These are phyloP conservation scores for Asterionellopsis glacialis DNA, from an alignment of 108 stramenopile species.

Conservation along the genomic window DNA sequence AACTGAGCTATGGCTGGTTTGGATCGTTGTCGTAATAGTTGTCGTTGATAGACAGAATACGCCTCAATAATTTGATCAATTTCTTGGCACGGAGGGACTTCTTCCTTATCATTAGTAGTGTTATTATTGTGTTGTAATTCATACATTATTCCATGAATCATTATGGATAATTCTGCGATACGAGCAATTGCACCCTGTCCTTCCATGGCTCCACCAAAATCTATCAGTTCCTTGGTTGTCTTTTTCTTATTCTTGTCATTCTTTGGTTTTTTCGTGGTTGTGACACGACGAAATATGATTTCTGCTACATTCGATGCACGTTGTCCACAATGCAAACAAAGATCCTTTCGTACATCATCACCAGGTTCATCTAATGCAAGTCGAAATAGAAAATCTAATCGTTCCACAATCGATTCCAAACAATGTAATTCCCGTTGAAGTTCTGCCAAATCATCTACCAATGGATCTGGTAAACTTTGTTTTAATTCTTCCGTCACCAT, in stretches of 20 bases:
- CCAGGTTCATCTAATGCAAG: constrained; percentile 12
- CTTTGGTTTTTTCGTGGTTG: neutral
- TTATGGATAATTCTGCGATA: constrained; percentile 53
- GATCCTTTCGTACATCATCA: constrained; percentile 20
- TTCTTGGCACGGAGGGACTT: constrained; percentile 11
- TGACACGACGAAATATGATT: constrained; percentile 9
- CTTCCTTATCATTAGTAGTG: constrained; percentile 12
- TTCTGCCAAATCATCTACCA: neutral
- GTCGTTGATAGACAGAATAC: constrained; percentile 64
- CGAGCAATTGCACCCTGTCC: constrained; percentile 51
- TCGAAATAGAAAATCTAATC: constrained; percentile 4
- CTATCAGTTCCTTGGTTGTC: constrained; percentile 10
- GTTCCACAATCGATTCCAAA: constrained; percentile 6
- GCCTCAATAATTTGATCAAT: constrained; percentile 26
- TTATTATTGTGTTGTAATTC: constrained; percentile 16
- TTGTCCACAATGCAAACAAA: constrained; percentile 26
- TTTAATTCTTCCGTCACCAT: constrained; percentile 41
- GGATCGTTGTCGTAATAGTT: constrained; percentile 58
- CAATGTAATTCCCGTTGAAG: neutral
- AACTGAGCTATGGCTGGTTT: constrained; percentile 61
- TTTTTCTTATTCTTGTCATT: neutral
- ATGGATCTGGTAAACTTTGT: constrained; percentile 5
- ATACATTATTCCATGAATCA: constrained; percentile 17
- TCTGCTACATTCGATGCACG: constrained; percentile 15
- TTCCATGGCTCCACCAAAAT: constrained; percentile 11